Percentiles rank a stretch among this genome's conserved stretches.
Evolutionary conservation across 2,329 filamentous ascomycete species (phyloP).

Genomic region (Trichothecium roseum): DNA sequence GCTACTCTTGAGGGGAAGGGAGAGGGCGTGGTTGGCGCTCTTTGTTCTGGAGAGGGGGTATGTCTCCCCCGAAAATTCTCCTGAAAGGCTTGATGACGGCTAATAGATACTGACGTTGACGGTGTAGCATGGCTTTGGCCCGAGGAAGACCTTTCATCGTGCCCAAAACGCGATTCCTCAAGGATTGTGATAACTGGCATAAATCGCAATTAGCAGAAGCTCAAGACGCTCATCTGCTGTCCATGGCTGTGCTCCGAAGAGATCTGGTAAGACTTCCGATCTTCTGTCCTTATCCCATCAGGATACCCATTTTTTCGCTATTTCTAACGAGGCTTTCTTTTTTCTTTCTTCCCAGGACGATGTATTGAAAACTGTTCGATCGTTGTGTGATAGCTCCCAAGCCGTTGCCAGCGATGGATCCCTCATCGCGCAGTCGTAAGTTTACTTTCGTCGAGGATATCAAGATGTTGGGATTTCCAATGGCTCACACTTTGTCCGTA

Average conservation of each 20-base stretch:
- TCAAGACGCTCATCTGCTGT: constrained; percentile 61
- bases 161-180: constrained; percentile 54
- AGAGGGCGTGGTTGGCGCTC: constrained; percentile 60
- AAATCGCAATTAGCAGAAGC: constrained; percentile 50
- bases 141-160: constrained; percentile 59
- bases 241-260: constrained; percentile 58
- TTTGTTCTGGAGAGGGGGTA: constrained; percentile 64
- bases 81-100: no score
- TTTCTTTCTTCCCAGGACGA: constrained; percentile 27
- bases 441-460: accelerated
- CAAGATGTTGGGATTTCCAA: accelerated
- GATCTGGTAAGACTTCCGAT: constrained; percentile 40
- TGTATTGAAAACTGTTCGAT: constrained; percentile 45
- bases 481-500: constrained; percentile 16
- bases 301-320: neutral
- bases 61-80: no score
- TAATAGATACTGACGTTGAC: constrained; percentile 6
- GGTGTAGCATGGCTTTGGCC: constrained; percentile 50
- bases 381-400: constrained; percentile 48
- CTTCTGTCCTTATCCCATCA: neutral
- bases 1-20: constrained; percentile 51
- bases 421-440: constrained; percentile 41
- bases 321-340: no score
- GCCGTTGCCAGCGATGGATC: constrained; percentile 37
- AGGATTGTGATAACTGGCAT: constrained; percentile 62